Base-by-base conservation (phyloP, 768 basidiomycete genomes). In the Psilocybe sp. region DNA sequence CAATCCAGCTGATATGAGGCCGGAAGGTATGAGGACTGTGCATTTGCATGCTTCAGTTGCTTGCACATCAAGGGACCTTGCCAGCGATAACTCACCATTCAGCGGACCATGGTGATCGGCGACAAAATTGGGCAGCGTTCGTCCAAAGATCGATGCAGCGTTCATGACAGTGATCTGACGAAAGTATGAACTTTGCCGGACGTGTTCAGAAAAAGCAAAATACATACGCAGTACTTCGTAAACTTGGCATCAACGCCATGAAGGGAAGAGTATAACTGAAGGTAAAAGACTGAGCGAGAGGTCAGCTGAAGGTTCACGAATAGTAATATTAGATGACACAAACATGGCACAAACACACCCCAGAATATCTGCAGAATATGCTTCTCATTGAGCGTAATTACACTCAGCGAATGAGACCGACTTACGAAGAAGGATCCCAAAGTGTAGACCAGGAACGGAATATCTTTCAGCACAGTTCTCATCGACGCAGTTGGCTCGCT, bases 141-240 rank as follows among this genome's bases (percentile, higher is more conserved):
- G 73, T n/a, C 84, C 84, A 52, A 81, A 67, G n/a, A 81, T 62
- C 19, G 77, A 78, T 2, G 76, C 70, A 2, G 66, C 78, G 50
- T 81, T 81, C 69, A 80, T 72, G 15, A 80, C 68, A 1, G 79
- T 71, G 32, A 81, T 70, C 78, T 78, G 49, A n/a, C 38, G 12
- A 31, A 43, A 10, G 39, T 54, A 33, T 49, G 47, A 19, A n/a
- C 40, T 16, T 45, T 28, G 40, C 34, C 13, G 34, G 16, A 12
- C 9, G 41, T 45, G n/a, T 19, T 8, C 36, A 5, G n/a, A n/a
- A 19, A 19, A 20, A 14, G 23, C 19, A 16, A 7, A 32, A 40
- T 28, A 51, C 56, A 16, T 61, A 79, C 79, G 14, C 73, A 62
- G 57, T 79, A 78, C 49, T 74, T 74, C 5, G 70, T 69, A n/a